Evolutionary conservation across 2,329 filamentous ascomycete species (phyloP).

Genomic region (Aspergillus fumigatiaffinis): DNA sequence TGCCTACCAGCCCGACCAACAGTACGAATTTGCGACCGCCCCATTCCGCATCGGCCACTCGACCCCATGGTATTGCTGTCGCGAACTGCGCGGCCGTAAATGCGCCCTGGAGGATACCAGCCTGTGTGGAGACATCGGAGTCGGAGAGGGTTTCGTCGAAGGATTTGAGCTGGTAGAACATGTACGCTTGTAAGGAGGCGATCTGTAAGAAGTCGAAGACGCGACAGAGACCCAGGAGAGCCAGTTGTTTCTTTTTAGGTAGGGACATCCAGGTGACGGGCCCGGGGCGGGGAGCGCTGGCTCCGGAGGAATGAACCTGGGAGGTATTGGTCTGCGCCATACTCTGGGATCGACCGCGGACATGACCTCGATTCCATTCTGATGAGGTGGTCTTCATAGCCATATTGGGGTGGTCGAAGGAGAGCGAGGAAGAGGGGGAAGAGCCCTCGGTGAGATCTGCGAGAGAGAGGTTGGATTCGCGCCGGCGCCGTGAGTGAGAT

Average conservation of each 20-base stretch:
- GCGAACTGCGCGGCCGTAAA: constrained; percentile 78
- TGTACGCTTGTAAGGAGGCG: constrained; percentile 56
- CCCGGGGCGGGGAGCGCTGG: constrained; percentile 16
- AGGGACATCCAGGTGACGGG: constrained; percentile 40
- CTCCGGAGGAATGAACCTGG: constrained; percentile 12
- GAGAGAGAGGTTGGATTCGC: constrained; percentile 32
- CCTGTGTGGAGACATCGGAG: constrained; percentile 66
- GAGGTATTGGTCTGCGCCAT: constrained; percentile 17
- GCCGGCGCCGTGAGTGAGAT: constrained; percentile 26
- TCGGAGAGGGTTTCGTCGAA: constrained; percentile 58
- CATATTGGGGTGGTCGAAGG: constrained; percentile 23
- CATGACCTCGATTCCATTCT: constrained; percentile 24
- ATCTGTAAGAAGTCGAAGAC: constrained; percentile 41
- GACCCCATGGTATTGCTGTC: constrained; percentile 77
- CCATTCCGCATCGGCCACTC: constrained; percentile 59
- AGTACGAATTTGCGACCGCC: constrained; percentile 73
- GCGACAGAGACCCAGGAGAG: constrained; percentile 34
- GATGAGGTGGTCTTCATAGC: constrained; percentile 29
- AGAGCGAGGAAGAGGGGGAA: constrained; percentile 15
- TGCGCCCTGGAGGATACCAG: constrained; percentile 69
- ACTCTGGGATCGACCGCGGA: constrained; percentile 29
- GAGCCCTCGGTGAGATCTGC: constrained; percentile 28
- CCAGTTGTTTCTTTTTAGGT: constrained; percentile 36
- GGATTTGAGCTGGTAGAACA: constrained; percentile 80
- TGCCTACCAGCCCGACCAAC: constrained; percentile 69